These are phyloP conservation scores for Metarhizium brunneum DNA, from an alignment of 2,329 filamentous ascomycete species.

Conservation along the genomic window DNA sequence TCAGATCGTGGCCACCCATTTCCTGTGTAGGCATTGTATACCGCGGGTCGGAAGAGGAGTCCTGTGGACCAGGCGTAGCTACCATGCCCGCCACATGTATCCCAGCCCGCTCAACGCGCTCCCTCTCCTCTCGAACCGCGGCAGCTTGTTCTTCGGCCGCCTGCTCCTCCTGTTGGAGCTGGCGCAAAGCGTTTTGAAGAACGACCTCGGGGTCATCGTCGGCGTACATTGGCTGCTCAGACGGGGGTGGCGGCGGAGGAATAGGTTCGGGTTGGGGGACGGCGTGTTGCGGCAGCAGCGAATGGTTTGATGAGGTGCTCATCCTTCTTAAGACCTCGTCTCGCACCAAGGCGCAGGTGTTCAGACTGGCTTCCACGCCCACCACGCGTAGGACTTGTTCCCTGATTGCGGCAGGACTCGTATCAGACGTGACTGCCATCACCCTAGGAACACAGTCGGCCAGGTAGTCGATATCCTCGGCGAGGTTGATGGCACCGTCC, in stretches of 20 bases:
- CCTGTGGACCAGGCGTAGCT: conserved; percentile 20
- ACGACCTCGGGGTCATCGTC: conserved; percentile 49
- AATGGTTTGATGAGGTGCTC: conserved; percentile 12
- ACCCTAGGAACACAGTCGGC: conserved; percentile 51
- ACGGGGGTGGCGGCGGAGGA: conserved; percentile 19
- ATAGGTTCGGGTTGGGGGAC: conserved; percentile 12
- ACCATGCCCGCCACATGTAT: conserved; percentile 20
- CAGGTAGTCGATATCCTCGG: conserved; percentile 50
- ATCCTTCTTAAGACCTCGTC: conserved; percentile 44
- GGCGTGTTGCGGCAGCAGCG: conserved; percentile 11
- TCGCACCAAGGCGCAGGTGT: conserved; percentile 46
- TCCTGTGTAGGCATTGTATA: conserved; percentile 27
- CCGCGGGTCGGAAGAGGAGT: conserved; percentile 21
- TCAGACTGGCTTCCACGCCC: conserved; percentile 44
- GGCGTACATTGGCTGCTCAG: conserved; percentile 31
- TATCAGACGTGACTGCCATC: conserved; percentile 48
- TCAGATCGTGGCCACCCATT: conserved; percentile 30
- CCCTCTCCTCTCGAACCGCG: conserved; percentile 42
- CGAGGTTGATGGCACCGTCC: conserved; percentile 35
- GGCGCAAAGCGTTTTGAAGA: conserved; percentile 48
- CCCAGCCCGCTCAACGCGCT: conserved; percentile 33
- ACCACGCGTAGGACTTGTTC: conserved; percentile 47
- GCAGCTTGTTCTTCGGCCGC: conserved; percentile 49
- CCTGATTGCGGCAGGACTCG: conserved; percentile 48
- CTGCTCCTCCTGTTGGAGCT: conserved; percentile 50